Base-by-base conservation (phyloP, 129 eudicot species). In the Cynara cardunculus region DNA sequence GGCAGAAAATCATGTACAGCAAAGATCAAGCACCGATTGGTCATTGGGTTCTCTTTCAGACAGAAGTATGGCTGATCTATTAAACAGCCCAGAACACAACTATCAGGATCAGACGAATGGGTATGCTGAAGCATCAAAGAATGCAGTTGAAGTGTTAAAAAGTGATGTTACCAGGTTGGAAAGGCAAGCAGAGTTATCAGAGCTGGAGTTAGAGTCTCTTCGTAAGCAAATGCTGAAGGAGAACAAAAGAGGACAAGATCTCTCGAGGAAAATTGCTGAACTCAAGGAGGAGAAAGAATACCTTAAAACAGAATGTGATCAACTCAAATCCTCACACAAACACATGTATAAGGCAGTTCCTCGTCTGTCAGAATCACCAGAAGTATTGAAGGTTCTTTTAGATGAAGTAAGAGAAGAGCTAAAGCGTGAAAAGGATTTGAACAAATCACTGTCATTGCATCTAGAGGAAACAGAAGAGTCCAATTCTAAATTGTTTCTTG, bases 221-320 rank as follows among this genome's bases (percentile, higher is more conserved):
- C 88, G 99, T 75, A 95, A 91, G 86, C 97, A 92, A 65, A 86
- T 90, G 41, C 73, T 70, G 7, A 95, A 95, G 77, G 99, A 95
- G 82, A 91, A 88, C 70, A 89, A 74, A 76, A 88, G 90, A 82
- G 94, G 85, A 69, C 96, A 94, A 69, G 92, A 94, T 46, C 74
- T 90, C 37, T 86, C 79, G 2, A 78, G 73, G 59, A 86, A 85
- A 72, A 78, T 87, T 67, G 77, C 62, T 53, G 80, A 78, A 44
- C 82, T 91, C 22, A 78, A 73, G 74, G 94, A 86, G 74, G 98
- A 94, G 71, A 87, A 86, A 77, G 88, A 86, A 69, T 78, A 85
- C 5, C 81, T 92, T 46, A 85, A 46, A 85, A 79, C 73, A 65
- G 91, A 92, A 86, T 94, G 85, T 34, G 92, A 90, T 79, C 82